Evolutionary conservation across 2,329 filamentous ascomycete genomes (phyloP).

Genomic region (Fusarium denticulatum): DNA sequence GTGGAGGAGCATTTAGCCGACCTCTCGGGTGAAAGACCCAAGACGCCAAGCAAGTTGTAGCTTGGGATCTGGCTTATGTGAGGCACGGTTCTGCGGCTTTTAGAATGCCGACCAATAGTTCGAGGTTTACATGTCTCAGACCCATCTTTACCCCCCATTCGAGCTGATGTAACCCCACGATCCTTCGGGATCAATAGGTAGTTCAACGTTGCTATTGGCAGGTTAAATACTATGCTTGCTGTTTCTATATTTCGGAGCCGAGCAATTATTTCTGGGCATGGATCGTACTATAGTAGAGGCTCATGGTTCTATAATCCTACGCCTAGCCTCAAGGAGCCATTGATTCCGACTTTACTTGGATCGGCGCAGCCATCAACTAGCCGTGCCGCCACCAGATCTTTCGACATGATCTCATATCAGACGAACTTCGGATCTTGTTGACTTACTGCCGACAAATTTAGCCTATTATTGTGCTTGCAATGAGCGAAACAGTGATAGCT

Average conservation of each 20-base stretch:
- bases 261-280: background rate
- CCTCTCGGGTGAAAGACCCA: background rate
- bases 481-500: background rate
- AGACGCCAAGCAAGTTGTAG: background rate
- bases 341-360: background rate
- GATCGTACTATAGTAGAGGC: background rate
- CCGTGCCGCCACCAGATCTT: background rate
- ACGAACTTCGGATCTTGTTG: background rate
- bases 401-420: background rate
- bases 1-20: conserved; percentile 4
- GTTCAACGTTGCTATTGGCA: background rate
- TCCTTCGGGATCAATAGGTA: too few relatives aligned
- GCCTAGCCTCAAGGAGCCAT: background rate
- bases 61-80: background rate
- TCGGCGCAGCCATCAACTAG: background rate
- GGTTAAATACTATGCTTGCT: background rate
- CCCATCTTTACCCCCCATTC: too few relatives aligned
- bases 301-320: background rate
- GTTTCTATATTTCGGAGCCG: background rate
- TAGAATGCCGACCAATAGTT: background rate
- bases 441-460: background rate
- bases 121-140: background rate
- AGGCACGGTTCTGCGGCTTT: background rate
- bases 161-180: too few relatives aligned
- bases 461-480: background rate